Conservation (phyloP, 2,329 filamentous ascomycete genomes). For the Chrysoporthe deuterocubensis region DNA sequence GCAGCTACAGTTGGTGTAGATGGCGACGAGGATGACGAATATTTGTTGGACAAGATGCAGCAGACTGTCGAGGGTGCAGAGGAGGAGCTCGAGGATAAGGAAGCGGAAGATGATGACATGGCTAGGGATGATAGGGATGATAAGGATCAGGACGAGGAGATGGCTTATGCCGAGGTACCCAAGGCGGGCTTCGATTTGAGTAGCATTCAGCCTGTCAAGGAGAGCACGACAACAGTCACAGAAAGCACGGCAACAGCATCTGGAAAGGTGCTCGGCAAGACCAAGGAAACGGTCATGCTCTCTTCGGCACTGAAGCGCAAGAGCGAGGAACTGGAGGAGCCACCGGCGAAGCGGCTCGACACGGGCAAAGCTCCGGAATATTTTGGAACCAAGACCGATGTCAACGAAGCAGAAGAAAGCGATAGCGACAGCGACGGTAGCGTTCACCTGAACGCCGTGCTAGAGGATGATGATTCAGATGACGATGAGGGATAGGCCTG, state of each 20-base stretch:
- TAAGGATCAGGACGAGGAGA: constrained; percentile 32
- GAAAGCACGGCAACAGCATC: background rate
- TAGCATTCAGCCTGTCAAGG: constrained; percentile 1
- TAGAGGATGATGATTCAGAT: constrained; percentile 57
- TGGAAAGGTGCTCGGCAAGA: background rate
- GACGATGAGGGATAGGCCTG: constrained; percentile 39
- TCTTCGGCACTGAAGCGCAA: constrained; percentile 46
- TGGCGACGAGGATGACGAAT: constrained; percentile 53
- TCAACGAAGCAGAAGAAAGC: constrained; percentile 35
- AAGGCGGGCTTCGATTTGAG: constrained; percentile 22
- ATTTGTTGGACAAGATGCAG: constrained; percentile 34
- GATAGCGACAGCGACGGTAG: constrained; percentile 57
- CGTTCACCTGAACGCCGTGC: constrained; percentile 62
- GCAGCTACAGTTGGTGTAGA: constrained; percentile 29
- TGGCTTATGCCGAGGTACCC: constrained; percentile 27
- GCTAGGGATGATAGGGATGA: constrained; percentile 37
- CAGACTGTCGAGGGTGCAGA: constrained; percentile 38
- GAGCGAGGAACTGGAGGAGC: constrained; percentile 45
- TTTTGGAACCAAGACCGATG: constrained; percentile 20
- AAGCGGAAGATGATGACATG: constrained; percentile 41
- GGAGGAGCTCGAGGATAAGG: constrained; percentile 42
- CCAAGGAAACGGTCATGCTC: constrained; percentile 25
- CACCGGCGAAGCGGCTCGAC: constrained; percentile 30
- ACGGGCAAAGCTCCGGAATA: constrained; percentile 30
- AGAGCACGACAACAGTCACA: constrained; percentile 13